Base-by-base conservation (phyloP, 1,139 yeast species). In the Candida sojae region DNA sequence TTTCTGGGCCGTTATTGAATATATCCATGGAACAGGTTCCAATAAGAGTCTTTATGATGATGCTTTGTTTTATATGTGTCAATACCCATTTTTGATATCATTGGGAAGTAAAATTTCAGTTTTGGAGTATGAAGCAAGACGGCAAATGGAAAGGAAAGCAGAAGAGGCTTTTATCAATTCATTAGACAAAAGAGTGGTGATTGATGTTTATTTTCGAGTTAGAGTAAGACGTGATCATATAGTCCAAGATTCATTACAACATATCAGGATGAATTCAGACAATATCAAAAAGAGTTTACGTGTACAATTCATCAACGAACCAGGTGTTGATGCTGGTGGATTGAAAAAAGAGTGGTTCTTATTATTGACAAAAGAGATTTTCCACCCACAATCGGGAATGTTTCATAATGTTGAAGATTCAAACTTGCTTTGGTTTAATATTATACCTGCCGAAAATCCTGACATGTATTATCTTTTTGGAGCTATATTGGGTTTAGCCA, bases 241-340 rank as follows among this genome's bases (percentile, higher is more conserved):
- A 5, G 79, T 90, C 0, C 80, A 78, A 44, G 99, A 93, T 63
- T 89, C 97, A 0, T 67, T 93, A 33, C 70, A 75, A n/a, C 75
- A 82, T 48, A 83, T 92, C 35, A 80, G 81, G 48, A 61, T 67
- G 9, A 81, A 84, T 57, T 81, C 79, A 41, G 66, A 67, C 10
- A 90, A 88, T 57, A 71, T 92, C 52, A 84, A 86, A 59, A 92
- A 91, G 61, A 80, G 90, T 2, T 67, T 92, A 29, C 76, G 83
- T 53, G 86, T 93, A 10, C 92, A 88, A 57, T 93, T 93, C 63
- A 66, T 86, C 3, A 84, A 84, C 47, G 98, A 93, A 60, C 95
- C 93, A 0, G 98, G 98, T 0, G 78, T 92, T 23, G 99, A 93
- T 70, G 97, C 91, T 0, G 99, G 98, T 1, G 99, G 99, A 0